These are phyloP conservation scores for Olyra latifolia DNA, from an alignment of 176 grass and related monocot species.

Conservation along the genomic window DNA sequence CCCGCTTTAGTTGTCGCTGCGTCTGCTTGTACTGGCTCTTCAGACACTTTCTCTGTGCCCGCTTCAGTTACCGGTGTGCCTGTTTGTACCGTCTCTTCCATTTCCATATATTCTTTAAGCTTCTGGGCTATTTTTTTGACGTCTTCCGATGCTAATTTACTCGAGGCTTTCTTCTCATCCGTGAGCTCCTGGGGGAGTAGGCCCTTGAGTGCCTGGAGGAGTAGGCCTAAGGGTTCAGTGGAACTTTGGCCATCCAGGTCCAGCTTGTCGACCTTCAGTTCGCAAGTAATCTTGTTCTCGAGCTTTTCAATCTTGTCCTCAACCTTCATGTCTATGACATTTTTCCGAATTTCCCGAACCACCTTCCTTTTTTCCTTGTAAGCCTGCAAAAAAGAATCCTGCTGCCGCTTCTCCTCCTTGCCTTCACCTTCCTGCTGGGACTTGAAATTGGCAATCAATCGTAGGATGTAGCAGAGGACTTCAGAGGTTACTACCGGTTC, in stretches of 20 bases:
- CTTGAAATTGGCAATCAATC: neutral
- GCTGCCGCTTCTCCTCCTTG: neutral
- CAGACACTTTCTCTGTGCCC: neutral
- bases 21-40: neutral
- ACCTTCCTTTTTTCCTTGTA: neutral
- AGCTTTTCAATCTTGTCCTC: neutral
- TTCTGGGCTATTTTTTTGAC: neutral
- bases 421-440: neutral
- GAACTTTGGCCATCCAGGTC: neutral
- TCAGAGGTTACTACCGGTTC: neutral
- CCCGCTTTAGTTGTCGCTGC: no score
- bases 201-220: neutral
- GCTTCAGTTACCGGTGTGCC: no score
- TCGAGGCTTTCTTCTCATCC: neutral
- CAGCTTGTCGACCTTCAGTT: neutral
- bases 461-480: conserved; percentile 25
- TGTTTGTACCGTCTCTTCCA: no score
- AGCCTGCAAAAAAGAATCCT: no score
- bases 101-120: neutral
- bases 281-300: neutral
- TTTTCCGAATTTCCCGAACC: accelerated
- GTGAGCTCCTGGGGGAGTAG: no score
- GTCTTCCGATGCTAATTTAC: accelerated
- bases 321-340: neutral
- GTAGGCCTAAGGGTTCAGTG: neutral